Conservation (phyloP, 225 moss, liverwort and hornwort species). For the Ulota crispa region DNA sequence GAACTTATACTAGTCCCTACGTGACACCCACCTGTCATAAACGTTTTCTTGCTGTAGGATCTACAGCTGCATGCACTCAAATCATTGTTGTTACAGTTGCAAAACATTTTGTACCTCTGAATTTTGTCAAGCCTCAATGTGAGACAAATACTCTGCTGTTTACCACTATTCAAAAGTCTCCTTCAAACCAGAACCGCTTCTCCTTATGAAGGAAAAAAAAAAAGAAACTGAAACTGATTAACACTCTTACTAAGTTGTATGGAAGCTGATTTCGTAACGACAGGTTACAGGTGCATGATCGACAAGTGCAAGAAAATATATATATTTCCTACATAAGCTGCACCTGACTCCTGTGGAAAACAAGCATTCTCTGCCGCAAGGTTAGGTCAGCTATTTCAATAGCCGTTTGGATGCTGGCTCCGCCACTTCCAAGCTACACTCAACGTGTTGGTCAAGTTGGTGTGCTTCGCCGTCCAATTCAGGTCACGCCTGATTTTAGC, state of each 20-base stretch:
- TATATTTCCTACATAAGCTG: neutral
- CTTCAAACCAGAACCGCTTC: slow-evolving; percentile 10
- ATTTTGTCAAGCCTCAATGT: slow-evolving; percentile 45
- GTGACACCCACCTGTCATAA: neutral
- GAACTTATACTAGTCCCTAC: slow-evolving; percentile 27
- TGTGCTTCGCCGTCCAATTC: slow-evolving; percentile 64
- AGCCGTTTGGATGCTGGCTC: slow-evolving; percentile 56
- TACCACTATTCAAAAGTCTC: neutral
- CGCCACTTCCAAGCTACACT: slow-evolving; percentile 70
- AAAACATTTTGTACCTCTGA: slow-evolving; percentile 8
- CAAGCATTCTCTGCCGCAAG: neutral
- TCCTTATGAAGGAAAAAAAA: neutral
- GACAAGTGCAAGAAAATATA: neutral
- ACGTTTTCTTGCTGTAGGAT: slow-evolving; percentile 13
- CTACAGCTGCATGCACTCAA: slow-evolving; percentile 11
- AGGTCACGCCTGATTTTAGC: slow-evolving; percentile 63
- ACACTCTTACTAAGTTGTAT: neutral
- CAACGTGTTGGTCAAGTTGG: slow-evolving; percentile 56
- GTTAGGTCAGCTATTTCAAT: slow-evolving; percentile 13
- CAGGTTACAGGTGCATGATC: slow-evolving; percentile 13
- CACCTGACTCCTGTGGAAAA: neutral
- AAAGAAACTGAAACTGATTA: neutral
- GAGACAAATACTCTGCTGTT: slow-evolving; percentile 37
- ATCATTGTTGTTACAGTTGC: slow-evolving; percentile 3
- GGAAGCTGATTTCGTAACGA: slow-evolving; percentile 16